Percentiles rank a stretch among this genome's conserved stretches.
Conservation (phyloP, 192 early-diverging fungal species). For the Rhizoclosmatium globosum region DNA sequence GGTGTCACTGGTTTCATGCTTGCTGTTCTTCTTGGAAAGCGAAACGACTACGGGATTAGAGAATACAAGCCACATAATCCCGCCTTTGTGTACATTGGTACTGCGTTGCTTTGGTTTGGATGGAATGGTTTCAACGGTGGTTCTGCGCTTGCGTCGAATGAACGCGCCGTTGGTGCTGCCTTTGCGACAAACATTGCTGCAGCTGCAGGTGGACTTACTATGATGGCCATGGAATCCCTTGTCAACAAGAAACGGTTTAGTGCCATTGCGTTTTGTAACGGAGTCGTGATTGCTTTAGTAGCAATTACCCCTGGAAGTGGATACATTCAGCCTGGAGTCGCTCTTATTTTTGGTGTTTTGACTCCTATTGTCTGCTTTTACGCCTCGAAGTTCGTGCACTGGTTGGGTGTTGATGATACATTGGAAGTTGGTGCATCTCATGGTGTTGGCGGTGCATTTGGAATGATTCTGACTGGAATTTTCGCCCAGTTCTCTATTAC, state of each 20-base stretch:
- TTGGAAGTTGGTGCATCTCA: constrained; percentile 91
- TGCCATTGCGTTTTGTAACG: constrained; percentile 93
- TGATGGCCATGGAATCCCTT: constrained; percentile 85
- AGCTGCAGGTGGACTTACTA: constrained; percentile 77
- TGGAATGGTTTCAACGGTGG: constrained; percentile 97
- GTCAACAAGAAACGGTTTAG: constrained; percentile 77
- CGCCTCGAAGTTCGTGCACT: constrained; percentile 11
- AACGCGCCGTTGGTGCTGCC: constrained; percentile 92
- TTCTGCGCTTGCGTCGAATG: constrained; percentile 83
- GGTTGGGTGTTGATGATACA: constrained; percentile 45
- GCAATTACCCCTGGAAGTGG: constrained; percentile 94
- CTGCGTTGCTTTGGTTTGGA: constrained; percentile 82
- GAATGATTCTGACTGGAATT: constrained; percentile 84
- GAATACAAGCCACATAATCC: constrained; percentile 62
- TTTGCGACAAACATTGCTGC: constrained; percentile 90
- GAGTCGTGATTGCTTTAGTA: constrained; percentile 92
- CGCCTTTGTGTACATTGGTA: constrained; percentile 84
- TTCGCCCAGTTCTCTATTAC: constrained; percentile 81
- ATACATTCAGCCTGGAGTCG: constrained; percentile 79
- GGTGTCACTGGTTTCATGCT: constrained; percentile 62
- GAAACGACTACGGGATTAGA: constrained; percentile 19
- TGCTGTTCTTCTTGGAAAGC: constrained; percentile 55
- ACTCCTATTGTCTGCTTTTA: constrained; percentile 21
- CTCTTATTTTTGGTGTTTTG: constrained; percentile 48
- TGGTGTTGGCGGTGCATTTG: constrained; percentile 83